phyloP scores from a whole-genome alignment of 345 rosid species.

The Sonneratia caseolaris region DNA sequence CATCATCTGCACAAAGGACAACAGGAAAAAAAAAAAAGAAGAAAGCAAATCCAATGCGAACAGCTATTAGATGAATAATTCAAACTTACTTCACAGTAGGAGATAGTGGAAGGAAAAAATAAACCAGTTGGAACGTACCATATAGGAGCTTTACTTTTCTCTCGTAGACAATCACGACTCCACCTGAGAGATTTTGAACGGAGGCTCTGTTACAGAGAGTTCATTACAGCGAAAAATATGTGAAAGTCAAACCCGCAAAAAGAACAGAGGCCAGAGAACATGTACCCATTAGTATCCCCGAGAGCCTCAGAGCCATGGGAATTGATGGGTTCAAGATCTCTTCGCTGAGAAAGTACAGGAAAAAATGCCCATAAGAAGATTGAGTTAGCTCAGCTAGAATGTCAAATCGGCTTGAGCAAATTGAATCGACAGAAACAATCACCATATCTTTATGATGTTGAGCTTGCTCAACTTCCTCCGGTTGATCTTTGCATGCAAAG shows the following conservation, averaged over 20 bases:
- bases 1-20: conserved; percentile 52
- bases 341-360: conserved; percentile 37
- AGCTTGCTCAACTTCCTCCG: conserved; percentile 64
- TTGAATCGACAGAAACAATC: not conserved
- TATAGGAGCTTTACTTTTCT: conserved; percentile 77
- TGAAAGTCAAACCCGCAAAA: not conserved
- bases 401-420: not conserved
- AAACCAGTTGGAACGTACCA: conserved; percentile 27
- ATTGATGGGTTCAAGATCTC: conserved; percentile 83
- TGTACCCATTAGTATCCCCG: conserved; percentile 87
- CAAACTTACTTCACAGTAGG: not conserved
- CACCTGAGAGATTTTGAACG: conserved; percentile 37
- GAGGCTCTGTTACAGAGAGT: not conserved
- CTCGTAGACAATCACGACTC: conserved; percentile 89
- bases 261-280: not conserved
- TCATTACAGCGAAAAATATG: not conserved
- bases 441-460: conserved; percentile 72
- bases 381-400: not conserved
- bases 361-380: not conserved
- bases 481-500: conserved; percentile 75
- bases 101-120: not conserved
- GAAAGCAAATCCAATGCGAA: conserved; percentile 4
- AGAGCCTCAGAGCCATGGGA: conserved; percentile 88
- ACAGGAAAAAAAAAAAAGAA: not conserved
- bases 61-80: not conserved